These are phyloP conservation scores for Lodderomyces elongisporus DNA, from an alignment of 1,139 yeast species.

Conservation along the genomic window DNA sequence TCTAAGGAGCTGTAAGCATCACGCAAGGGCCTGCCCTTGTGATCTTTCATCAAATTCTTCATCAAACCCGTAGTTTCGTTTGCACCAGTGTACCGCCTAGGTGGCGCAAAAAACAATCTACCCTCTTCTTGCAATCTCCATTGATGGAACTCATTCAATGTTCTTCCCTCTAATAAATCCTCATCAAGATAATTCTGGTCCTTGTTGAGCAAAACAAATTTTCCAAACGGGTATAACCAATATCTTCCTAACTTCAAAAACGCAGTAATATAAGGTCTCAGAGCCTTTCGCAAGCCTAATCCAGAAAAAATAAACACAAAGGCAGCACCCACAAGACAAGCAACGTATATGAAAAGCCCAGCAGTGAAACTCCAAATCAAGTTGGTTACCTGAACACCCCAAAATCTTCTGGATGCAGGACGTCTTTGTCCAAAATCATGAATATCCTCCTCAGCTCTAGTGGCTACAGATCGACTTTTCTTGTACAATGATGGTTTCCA, in stretches of 20 bases:
- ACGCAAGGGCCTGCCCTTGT: slow-evolving; percentile 38
- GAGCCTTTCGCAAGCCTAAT: slow-evolving; percentile 32
- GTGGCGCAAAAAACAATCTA: slow-evolving; percentile 68
- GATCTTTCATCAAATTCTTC: slow-evolving; percentile 42
- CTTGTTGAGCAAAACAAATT: slow-evolving; percentile 70
- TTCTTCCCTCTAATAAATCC: slow-evolving; percentile 85
- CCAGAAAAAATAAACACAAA: slow-evolving; percentile 45
- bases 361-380: slow-evolving; percentile 68
- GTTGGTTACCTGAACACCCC: slow-evolving; percentile 70
- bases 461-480: slow-evolving; percentile 85
- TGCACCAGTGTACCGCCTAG: slow-evolving; percentile 35
- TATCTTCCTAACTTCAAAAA: slow-evolving; percentile 64
- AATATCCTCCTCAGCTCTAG: slow-evolving; percentile 89
- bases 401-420: slow-evolving; percentile 46
- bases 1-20: slow-evolving; percentile 36
- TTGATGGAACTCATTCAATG: slow-evolving; percentile 76
- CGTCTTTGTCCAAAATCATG: slow-evolving; percentile 64
- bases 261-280: slow-evolving; percentile 54
- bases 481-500: slow-evolving; percentile 98
- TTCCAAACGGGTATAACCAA: slow-evolving; percentile 83
- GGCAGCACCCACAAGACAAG: slow-evolving; percentile 48
- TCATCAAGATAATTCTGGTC: slow-evolving; percentile 81
- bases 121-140: slow-evolving; percentile 85
- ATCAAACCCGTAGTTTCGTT: slow-evolving; percentile 34
- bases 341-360: slow-evolving; percentile 55